Percentiles rank a stretch among this genome's conserved stretches.
Conservation (phyloP, 1,284 basidiomycete genomes). For the Ustilago cynodontis region DNA sequence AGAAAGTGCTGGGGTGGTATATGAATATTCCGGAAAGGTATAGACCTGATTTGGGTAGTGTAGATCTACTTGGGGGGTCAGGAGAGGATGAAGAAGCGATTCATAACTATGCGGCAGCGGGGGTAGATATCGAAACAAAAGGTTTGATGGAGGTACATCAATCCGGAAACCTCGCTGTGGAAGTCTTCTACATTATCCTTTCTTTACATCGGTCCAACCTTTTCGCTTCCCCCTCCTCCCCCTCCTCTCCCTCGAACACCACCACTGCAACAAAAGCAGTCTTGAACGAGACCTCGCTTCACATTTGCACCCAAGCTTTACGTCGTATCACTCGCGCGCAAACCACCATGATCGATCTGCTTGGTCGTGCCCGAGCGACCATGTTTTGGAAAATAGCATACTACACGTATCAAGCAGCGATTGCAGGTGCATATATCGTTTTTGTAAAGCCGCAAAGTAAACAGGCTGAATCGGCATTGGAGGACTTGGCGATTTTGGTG, state of each 20-base stretch:
- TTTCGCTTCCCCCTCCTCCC: constrained; percentile 12
- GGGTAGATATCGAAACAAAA: constrained; percentile 44
- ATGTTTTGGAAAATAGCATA: constrained; percentile 54
- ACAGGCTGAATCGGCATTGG: constrained; percentile 31
- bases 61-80: constrained; percentile 27
- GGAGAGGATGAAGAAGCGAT: constrained; percentile 26
- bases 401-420: constrained; percentile 47
- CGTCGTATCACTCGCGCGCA: constrained; percentile 41
- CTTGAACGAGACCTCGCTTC: constrained; percentile 32
- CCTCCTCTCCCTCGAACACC: neutral
- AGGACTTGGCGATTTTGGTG: constrained; percentile 39
- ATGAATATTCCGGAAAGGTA: constrained; percentile 36
- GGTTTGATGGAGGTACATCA: constrained; percentile 48
- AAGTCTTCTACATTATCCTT: constrained; percentile 42
- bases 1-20: constrained; percentile 45
- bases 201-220: constrained; percentile 41
- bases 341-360: constrained; percentile 38
- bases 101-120: constrained; percentile 31
- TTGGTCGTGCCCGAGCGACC: constrained; percentile 33
- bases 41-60: constrained; percentile 32
- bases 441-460: constrained; percentile 45
- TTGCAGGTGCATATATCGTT: constrained; percentile 44
- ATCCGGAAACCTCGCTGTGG: constrained; percentile 38
- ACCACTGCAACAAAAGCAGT: neutral
- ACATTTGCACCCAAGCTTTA: constrained; percentile 42